Percentiles rank a stretch among this genome's conserved stretches.
Conservation (phyloP, 1,139 yeast species). For the Taphrina flavorubra region DNA sequence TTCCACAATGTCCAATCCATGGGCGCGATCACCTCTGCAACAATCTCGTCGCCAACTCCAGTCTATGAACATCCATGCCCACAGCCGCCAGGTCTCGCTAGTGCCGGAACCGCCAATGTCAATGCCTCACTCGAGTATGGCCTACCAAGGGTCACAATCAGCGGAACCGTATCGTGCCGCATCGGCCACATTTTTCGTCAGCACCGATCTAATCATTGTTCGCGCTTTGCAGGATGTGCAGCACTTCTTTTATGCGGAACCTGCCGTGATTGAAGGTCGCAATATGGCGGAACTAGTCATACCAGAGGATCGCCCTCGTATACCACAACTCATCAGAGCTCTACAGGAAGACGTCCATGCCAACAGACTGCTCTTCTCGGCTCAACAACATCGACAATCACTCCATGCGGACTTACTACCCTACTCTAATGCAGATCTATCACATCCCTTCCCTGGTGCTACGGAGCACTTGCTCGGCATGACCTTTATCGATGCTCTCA, state of each 20-base stretch:
- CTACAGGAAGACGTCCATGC: slow-evolving; percentile 17
- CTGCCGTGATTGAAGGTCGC: slow-evolving; percentile 25
- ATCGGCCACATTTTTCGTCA: slow-evolving; percentile 18
- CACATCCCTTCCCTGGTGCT: slow-evolving; percentile 31
- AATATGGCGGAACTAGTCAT: slow-evolving; percentile 8
- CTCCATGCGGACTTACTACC: slow-evolving; percentile 14
- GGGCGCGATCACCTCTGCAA: slow-evolving; percentile 11
- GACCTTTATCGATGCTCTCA: slow-evolving; percentile 24
- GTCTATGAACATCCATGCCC: slow-evolving; percentile 2
- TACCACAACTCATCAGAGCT: slow-evolving; percentile 15
- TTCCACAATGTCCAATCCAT: slow-evolving; percentile 4
- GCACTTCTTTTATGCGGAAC: slow-evolving; percentile 14
- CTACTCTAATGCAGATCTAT: slow-evolving; percentile 20
- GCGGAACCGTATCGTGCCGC: slow-evolving; percentile 15
- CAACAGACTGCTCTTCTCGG: slow-evolving; percentile 18
- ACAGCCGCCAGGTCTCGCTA: slow-evolving; percentile 8
- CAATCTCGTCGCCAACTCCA: slow-evolving; percentile 11
- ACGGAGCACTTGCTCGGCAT: slow-evolving; percentile 16
- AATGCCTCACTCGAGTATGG: slow-evolving; percentile 6
- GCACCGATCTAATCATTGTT: slow-evolving; percentile 9
- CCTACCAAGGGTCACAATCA: slow-evolving; percentile 1
- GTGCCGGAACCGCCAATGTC: slow-evolving; percentile 4
- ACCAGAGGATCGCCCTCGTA: slow-evolving; percentile 13
- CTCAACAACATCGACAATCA: slow-evolving; percentile 15
- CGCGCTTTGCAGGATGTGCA: slow-evolving; percentile 23